phyloP scores from a whole-genome alignment of 208 protist species.

The Trypanosoma conorhini region DNA sequence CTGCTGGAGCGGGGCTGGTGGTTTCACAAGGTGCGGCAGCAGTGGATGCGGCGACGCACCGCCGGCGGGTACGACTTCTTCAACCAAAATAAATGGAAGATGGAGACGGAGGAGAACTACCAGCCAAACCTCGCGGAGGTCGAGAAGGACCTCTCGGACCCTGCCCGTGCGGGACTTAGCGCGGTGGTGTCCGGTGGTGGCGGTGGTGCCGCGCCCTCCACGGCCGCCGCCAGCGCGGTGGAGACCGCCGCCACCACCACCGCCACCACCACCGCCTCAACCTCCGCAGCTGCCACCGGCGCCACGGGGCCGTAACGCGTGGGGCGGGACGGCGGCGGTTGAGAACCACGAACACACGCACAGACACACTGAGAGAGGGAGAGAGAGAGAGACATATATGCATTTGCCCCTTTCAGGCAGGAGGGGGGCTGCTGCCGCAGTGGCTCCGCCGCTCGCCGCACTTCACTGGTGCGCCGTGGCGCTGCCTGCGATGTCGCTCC shows the following conservation, averaged over 20 bases:
- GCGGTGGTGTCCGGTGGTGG: neutral
- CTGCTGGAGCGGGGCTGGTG: constrained; percentile 93
- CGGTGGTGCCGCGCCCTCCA: constrained; percentile 11
- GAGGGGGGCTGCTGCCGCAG: neutral
- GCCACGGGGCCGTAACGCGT: neutral
- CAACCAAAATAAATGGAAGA: constrained; percentile 65
- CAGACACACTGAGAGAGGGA: neutral
- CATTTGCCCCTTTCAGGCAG: too few species aligned
- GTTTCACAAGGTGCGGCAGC: constrained; percentile 75
- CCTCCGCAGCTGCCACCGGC: constrained; percentile 16
- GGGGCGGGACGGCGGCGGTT: neutral
- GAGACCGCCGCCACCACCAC: constrained; percentile 34
- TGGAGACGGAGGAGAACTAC: constrained; percentile 45
- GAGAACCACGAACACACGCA: too few species aligned
- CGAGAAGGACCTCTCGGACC: constrained; percentile 42
- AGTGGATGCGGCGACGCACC: constrained; percentile 54
- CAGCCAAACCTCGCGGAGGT: constrained; percentile 49
- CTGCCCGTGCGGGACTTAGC: constrained; percentile 46
- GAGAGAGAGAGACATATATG: neutral
- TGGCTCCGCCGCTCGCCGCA: neutral
- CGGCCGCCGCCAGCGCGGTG: constrained; percentile 29
- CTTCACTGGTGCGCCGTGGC: neutral
- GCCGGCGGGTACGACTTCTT: constrained; percentile 55
- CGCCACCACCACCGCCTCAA: constrained; percentile 34
- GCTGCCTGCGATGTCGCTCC: neutral